Conservation (phyloP, 805 yeast genomes). For the Metschnikowia baotianmanensis region DNA sequence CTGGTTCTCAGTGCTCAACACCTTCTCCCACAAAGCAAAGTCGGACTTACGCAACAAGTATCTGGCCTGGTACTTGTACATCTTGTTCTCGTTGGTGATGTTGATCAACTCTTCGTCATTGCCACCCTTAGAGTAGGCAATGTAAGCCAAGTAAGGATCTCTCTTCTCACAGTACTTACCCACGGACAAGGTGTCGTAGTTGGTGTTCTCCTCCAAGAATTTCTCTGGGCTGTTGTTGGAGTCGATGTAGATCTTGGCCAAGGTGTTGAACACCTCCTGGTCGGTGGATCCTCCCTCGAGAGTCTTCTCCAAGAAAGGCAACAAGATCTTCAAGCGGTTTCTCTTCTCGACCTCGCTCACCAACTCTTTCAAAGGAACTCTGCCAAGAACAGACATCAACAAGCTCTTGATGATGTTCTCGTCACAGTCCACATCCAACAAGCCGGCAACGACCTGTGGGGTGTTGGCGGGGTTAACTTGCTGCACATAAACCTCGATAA, state of each 20-base stretch:
- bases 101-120: constrained; percentile 86
- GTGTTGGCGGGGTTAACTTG: constrained; percentile 95
- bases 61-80: constrained; percentile 99
- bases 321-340: constrained; percentile 83
- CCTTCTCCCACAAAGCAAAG: constrained; percentile 74
- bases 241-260: constrained; percentile 97
- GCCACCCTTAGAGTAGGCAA: constrained; percentile 93
- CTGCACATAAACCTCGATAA: constrained; percentile 96
- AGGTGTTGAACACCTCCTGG: constrained; percentile 87
- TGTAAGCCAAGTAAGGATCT: constrained; percentile 97
- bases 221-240: constrained; percentile 97
- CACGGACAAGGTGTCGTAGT: constrained; percentile 89
- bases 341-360: constrained; percentile 96
- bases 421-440: constrained; percentile 96
- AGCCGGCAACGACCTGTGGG: constrained; percentile 94
- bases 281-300: constrained; percentile 82
- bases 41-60: constrained; percentile 90
- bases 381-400: constrained; percentile 83
- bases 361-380: constrained; percentile 86
- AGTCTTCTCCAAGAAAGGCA: constrained; percentile 91
- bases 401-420: constrained; percentile 80
- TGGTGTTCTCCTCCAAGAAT: constrained; percentile 85
- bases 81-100: constrained; percentile 94
- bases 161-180: constrained; percentile 99
- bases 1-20: constrained; percentile 68